Base-by-base conservation (phyloP, 1,139 yeast genomes). In the Magnusiomyces magnusii region DNA sequence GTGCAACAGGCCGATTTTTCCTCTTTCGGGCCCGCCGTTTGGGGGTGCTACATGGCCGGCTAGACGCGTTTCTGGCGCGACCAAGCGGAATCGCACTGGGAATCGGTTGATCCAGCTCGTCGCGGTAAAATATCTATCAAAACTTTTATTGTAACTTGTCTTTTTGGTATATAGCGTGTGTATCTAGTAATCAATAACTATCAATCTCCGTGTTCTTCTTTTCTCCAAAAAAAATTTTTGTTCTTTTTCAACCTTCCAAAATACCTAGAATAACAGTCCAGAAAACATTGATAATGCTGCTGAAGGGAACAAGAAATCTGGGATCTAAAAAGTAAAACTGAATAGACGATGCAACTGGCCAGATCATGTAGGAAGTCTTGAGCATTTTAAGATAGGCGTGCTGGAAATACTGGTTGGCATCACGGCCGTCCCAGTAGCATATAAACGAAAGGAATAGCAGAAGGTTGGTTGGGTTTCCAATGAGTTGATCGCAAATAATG, bases 391-490 rank as follows among this genome's bases (percentile, higher is more conserved):
- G 51, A 41, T 60, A 58, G 64, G 55, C 25, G 60, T 65, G 67
- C 23, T 68, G 67, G 55, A 73, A 56, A 54, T 68, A 71, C 27
- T 65, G 61, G 58, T 71, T 74, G 25, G 71, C 62, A 57, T 72
- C 72, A 44, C 66, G 64, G 50, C 74, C 75, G 56, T 73, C 75
- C 76, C 76, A 73, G 59, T 65, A 71, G 3, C 74, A 74, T 24
- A 69, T 63, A 57, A 69, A 70, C 31, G 70, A 61, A 13, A 71
- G 63, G 61, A 71, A 73, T 21, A 68, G 57, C 49, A 73, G 67
- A 3, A 71, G 66, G 2, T 71, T 63, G n/a, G 72, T 57, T 2
- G 76, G 75, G 57, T 69, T 72, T 15, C 75, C 75, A 24, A 73
- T 59, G 1, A 63, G 23, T 61, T 73, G 76, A 60, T 73, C 76